Evolutionary conservation across 495 filamentous ascomycete genomes (phyloP).

Genomic region (Aspergillus bertholletiae): DNA sequence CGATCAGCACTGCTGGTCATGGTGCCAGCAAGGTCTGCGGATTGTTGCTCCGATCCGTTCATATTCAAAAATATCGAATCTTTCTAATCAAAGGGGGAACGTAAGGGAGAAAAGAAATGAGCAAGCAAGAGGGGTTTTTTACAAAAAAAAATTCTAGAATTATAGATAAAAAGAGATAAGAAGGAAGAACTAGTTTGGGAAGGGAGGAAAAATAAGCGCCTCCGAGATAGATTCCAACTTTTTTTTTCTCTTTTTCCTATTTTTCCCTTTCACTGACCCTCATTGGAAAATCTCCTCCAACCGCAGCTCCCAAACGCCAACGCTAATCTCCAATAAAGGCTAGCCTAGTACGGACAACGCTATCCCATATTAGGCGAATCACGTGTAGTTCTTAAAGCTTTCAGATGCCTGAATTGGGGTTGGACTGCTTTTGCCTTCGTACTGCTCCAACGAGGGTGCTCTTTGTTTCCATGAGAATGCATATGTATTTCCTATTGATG

Average conservation of each 20-base stretch:
- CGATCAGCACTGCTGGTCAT: constrained; percentile 47
- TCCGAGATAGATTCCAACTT: constrained; percentile 13
- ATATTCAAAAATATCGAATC: constrained; percentile 21
- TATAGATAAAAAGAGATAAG: constrained; percentile 1
- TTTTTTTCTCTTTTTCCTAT: constrained; percentile 40
- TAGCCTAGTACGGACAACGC: constrained; percentile 1
- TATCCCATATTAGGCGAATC: constrained; percentile 1
- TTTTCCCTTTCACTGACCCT: constrained; percentile 5
- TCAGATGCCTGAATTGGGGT: constrained; percentile 16
- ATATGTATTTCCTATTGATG: no score
- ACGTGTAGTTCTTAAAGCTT: constrained; percentile 6
- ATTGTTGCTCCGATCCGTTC: constrained; percentile 25
- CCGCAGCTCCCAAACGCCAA: not conserved
- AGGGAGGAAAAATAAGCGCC: constrained; percentile 17
- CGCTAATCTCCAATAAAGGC: constrained; percentile 2
- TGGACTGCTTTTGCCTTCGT: not conserved
- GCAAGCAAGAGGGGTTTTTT: no score
- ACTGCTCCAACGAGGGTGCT: no score
- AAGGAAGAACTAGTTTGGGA: not conserved
- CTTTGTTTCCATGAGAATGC: no score
- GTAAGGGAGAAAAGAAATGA: not conserved
- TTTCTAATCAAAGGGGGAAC: constrained; percentile 4
- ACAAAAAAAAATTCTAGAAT: constrained; percentile 6
- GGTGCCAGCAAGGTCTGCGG: constrained; percentile 19
- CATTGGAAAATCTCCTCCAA: constrained; percentile 23